Evolutionary conservation across 1,284 basidiomycete genomes (phyloP), one percentile per base, ranked within the genome.

Genomic region (Clitocybe nebularis): DNA sequence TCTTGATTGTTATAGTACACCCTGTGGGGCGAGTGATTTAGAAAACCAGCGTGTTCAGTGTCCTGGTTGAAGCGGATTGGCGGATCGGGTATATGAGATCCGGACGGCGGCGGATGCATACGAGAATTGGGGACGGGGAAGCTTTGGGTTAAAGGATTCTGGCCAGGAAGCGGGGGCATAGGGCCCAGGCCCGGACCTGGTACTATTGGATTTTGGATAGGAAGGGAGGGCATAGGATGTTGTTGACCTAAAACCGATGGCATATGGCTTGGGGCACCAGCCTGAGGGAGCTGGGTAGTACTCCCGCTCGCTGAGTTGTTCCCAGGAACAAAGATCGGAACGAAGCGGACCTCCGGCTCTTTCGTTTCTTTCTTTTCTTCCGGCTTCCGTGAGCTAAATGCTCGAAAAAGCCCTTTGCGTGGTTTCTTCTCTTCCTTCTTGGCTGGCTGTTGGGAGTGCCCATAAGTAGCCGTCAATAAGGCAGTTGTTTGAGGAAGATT

Each of bases 21-120:
- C 2, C 62, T 62, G 50, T 82, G 74, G 6, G 64, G 67, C 3
- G 82, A 83, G 46, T 77, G 71, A 52, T 78, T 81, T 54, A 81
- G 62, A 55, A 85, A 75, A 6, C 67, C 71, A 0, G 64, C 55
- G 57, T 63, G 45, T 51, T 53, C 5, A 11, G 52, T 46, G 61
- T 64, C 46, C 38, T 67, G 62, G 28, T 63, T 57, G 41, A 66
- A 67, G 16, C 52, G 47, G 26, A 64, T 55, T 3, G 57, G 46
- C 10, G 49, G 47, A 14, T 16, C 33, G 25, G 13, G 19, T 16
- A 24, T 14, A 34, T 34, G 16, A 10, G 29, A 21, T 7, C 24
- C 11, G 25, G 24, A 26, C n/a, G 22, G 23, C 13, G 29, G 37
- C 5, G 14, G 34, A 24, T 13, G 32, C 17, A 25, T 20, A 1